Evolutionary conservation across 805 yeast species (phyloP), one percentile per base, ranked within the genome.

Genomic region (Lachancea meyersii): DNA sequence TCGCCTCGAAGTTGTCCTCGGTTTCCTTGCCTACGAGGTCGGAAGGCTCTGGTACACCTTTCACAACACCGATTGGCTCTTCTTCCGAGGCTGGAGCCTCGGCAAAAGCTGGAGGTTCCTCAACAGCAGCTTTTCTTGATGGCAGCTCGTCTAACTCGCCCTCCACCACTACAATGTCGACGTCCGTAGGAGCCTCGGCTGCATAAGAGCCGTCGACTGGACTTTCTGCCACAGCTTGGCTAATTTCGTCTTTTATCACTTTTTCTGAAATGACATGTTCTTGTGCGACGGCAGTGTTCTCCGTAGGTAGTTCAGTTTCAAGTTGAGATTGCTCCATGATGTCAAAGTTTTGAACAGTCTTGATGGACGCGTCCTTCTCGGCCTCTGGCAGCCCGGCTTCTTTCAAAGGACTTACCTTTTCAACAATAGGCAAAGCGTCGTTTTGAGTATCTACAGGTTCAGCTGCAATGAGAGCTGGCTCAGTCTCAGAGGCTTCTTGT

Each of bases 401-500:
- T 31, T 14, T 14, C 27, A n/a, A 5, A 21, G 41, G 30, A 13
- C 18, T 30, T 2, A 10, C 35, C 30, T 38, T 37, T 17, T 37
- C 40, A 18, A 22, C 36, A 5, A 33, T 16, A 7, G 35, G 35
- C 5, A 31, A n/a, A 18, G 32, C 10, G 8, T 26, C 32, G 8
- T 24, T 20, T 21, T 30, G 20, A 7, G 34, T 16, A 31, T 17
- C 27, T 19, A 28, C 43, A 21, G 22, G 40, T 21, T 30, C 38
- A 32, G 38, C 46, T 2, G 31, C 41, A 18, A 40, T 44, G 4
- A 34, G 46, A 13, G 31, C 48, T n/a, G 43, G 46, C 23, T 40
- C 49, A n/a, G 47, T 54, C 22, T 45, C 52, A 26, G 49, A 40
- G 19, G 35, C 53, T 34, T 45, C 47, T 14, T 19, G 13, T n/a